Evolutionary conservation across 2,329 filamentous ascomycete genomes (phyloP), one percentile per base, ranked within the genome.

Genomic region (Neopestalotiopsis rosae): DNA sequence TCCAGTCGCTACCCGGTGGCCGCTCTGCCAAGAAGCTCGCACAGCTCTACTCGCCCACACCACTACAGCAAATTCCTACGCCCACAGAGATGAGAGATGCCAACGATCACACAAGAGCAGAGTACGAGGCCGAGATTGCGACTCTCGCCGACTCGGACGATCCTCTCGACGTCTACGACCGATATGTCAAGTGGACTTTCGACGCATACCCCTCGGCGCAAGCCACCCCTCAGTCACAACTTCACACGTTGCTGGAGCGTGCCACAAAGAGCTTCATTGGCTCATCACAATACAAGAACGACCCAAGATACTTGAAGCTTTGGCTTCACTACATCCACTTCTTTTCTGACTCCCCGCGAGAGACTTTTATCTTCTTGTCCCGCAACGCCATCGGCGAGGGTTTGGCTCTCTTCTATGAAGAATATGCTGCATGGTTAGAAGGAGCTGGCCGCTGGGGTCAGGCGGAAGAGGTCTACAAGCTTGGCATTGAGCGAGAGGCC

Each of bases 161-260:
- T 76, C 96, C 96, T 1, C 89, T 99, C 62, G 96, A 98, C 76
- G 89, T 98, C 71, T 99, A 94, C 83, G 95, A 98, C 79, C 91
- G 96, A 79, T 99, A 99, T 79, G 94, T 98, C 69, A 94, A 94
- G 81, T 99, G 96, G 96, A 97, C 95, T 1, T 85, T 98, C 34
- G 94, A 98, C 80, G 92, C 95, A 66, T 99, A 98, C 79, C 95
- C 96, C 1, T 95, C 95, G 0, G 93, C 95, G 30, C 95, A 98
- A 83, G 94, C 95, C 67, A 97, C 95, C 38, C 88, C 94, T 1
- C 90, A 97, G 76, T 97, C 95, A n/a, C 94, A 96, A 76, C 89
- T 99, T 14, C 90, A 96, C 70, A 91, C 91, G 2, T 86, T 98
- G 5, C 91, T 99, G 5, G 97, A 99, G 83, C 92, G 95, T 71